Conservation (phyloP, 257 asterid genomes). For the Solanum arcanum region DNA sequence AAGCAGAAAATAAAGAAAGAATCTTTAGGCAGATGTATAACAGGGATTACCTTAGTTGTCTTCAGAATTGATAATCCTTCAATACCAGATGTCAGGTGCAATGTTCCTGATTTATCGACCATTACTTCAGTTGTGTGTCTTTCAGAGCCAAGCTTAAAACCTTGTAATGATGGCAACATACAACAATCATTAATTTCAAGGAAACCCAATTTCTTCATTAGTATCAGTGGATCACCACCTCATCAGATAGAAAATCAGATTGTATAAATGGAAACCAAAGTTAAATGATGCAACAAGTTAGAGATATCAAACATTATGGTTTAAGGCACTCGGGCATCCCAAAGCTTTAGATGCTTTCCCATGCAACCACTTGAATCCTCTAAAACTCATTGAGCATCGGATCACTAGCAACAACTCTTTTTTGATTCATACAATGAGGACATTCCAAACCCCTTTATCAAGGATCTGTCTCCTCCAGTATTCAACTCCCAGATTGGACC, state of each 20-base stretch:
- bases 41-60: conserved; percentile 73
- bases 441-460: background rate
- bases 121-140: conserved; percentile 76
- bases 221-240: background rate
- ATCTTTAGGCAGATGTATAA: background rate
- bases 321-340: background rate
- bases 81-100: conserved; percentile 72
- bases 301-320: background rate
- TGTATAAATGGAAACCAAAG: background rate
- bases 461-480: background rate
- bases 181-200: background rate
- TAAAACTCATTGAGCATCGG: background rate
- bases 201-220: background rate
- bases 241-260: background rate
- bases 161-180: conserved; percentile 19
- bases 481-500: background rate
- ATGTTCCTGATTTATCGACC: conserved; percentile 49
- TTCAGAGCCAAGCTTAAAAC: conserved; percentile 93
- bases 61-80: conserved; percentile 73
- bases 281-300: background rate
- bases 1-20: background rate
- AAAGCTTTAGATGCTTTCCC: background rate
- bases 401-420: background rate
- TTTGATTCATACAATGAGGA: background rate
- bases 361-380: background rate